These are phyloP conservation scores for Lactifluus rugatus DNA, from an alignment of 768 basidiomycete genomes.

Conservation along the genomic window DNA sequence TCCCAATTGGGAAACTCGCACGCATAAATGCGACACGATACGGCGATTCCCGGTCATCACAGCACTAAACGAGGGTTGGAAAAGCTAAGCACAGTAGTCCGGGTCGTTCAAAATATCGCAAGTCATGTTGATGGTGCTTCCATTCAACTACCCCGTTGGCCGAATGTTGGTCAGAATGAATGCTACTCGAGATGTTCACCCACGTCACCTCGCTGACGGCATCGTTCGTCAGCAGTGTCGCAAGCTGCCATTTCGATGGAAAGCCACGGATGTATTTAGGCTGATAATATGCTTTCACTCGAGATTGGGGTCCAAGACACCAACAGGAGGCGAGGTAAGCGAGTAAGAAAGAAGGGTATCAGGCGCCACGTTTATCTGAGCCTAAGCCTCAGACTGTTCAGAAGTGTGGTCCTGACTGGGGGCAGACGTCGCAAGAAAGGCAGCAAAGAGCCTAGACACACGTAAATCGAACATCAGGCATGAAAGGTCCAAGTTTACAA, in stretches of 20 bases:
- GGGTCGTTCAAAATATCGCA: slow-evolving; percentile 15
- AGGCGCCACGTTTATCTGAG: slow-evolving; percentile 7
- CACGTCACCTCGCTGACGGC: slow-evolving; percentile 28
- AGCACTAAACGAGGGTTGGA: neutral
- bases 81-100: slow-evolving; percentile 14
- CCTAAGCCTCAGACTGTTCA: slow-evolving; percentile 13
- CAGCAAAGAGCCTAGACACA: neutral
- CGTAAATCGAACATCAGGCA: neutral
- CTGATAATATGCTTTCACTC: slow-evolving; percentile 15
- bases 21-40: neutral
- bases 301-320: slow-evolving; percentile 1
- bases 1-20: too few species aligned
- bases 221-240: slow-evolving; percentile 12
- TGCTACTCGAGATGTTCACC: slow-evolving; percentile 32
- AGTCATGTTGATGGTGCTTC: neutral
- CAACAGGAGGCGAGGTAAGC: neutral
- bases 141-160: slow-evolving; percentile 26
- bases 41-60: neutral
- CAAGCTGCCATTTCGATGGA: slow-evolving; percentile 8
- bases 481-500: neutral
- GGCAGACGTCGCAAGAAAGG: neutral
- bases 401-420: slow-evolving; percentile 5
- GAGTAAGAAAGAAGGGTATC: neutral
- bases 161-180: slow-evolving; percentile 40
- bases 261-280: neutral